phyloP scores from a whole-genome alignment of 2,329 filamentous ascomycete species.

The Xylaria sp. region DNA sequence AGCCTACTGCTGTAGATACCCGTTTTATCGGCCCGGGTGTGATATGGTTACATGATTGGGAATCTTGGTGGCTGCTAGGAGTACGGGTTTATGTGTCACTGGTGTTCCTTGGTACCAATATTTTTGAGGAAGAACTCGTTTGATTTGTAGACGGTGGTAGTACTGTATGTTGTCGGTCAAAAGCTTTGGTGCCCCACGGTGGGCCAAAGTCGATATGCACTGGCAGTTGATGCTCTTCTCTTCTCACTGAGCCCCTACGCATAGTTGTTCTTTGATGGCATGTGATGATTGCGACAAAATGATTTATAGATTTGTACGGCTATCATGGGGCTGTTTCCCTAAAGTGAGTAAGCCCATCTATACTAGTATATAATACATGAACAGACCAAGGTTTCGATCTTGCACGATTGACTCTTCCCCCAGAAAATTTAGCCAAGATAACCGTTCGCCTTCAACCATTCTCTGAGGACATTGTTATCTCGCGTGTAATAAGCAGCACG shows the following conservation, averaged over 20 bases:
- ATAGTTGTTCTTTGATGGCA: background rate
- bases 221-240: background rate
- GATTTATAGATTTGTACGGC: background rate
- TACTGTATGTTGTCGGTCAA: background rate
- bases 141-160: background rate
- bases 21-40: background rate
- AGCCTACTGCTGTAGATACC: background rate
- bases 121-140: background rate
- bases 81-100: background rate
- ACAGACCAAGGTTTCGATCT: background rate
- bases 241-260: background rate
- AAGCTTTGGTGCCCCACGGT: background rate
- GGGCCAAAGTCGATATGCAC: background rate
- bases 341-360: background rate
- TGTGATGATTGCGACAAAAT: background rate
- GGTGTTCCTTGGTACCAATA: no score
- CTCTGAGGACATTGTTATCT: constrained; percentile 76
- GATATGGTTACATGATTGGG: background rate
- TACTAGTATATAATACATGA: constrained; percentile 7
- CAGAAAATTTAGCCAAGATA: constrained; percentile 47
- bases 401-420: background rate
- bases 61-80: background rate
- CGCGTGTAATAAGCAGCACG: constrained; percentile 84
- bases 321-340: background rate
- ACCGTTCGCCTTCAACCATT: constrained; percentile 75